Base-by-base conservation (phyloP, 23 red algal species). In the Cyanidioschyzon merolae region DNA sequence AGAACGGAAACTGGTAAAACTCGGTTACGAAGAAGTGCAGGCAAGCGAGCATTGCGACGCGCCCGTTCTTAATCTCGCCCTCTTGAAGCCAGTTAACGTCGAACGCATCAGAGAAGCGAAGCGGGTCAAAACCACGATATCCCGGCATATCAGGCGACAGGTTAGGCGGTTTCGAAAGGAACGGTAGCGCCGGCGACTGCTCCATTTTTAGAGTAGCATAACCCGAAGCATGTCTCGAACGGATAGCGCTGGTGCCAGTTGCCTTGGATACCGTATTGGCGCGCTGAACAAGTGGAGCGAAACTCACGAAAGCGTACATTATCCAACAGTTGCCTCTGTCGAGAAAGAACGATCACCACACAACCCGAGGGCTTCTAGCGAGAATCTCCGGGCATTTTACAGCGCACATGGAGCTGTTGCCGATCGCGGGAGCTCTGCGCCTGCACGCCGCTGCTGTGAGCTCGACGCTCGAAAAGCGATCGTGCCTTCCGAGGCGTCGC, bases 11-110 rank as follows among this genome's bases (percentile, higher is more conserved):
- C 63, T 71, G 63, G 32, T 71, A 71, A 35, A 27, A 71, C 32
- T 71, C 63, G 63, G 63, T 71, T 27, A 71, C 63, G 63, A 71
- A 71, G 30, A 71, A 71, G 63, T 71, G 63, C 63, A 35, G n/a
- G 63, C 63, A 71, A 25, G 63, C 63, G 7, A 71, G 63, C 63
- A 71, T 71, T 7, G 63, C 63, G n/a, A 71, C 63, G 7, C 63
- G 63, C 12, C 63, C 63, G 63, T 71, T 71, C 63, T 71, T 71
- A 7, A 35, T 27, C 63, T 71, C 63, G 63, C 63, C 63, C 29
- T 71, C 63, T 35, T 17, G 29, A 7, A 71, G 7, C 63, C 63
- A 71, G 63, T 71, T 71, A 35, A 35, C n/a, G 7, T 71, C 63
- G 63, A 25, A 71, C 21, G 21, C 21, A 27, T 71, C 63, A 7